Evolutionary conservation across 169 alveolate genomes (phyloP).

Genomic region (Eimeria falciformis): DNA sequence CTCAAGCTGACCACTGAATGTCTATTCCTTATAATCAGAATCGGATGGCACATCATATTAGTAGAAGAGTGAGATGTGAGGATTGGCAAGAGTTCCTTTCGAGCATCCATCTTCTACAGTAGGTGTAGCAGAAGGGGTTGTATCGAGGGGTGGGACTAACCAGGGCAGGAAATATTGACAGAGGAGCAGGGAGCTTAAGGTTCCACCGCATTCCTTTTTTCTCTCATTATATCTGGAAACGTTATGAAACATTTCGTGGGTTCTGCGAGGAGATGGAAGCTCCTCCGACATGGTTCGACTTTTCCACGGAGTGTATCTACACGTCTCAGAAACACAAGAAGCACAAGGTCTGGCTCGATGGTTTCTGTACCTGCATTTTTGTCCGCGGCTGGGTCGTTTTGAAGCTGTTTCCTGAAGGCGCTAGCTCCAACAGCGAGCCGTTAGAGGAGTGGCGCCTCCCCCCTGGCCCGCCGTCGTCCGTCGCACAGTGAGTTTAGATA

Average conservation of each 20-base stretch:
- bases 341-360: constrained; percentile 69
- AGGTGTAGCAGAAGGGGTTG: background rate
- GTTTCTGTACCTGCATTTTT: constrained; percentile 65
- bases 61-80: background rate
- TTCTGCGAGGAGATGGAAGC: constrained; percentile 8
- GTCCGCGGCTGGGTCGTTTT: constrained; percentile 63
- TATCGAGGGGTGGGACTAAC: background rate
- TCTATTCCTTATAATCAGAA: background rate
- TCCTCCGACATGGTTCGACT: constrained; percentile 60
- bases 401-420: constrained; percentile 72
- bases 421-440: constrained; percentile 35
- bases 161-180: background rate
- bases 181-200: background rate
- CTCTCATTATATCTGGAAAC: background rate
- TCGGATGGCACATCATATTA: background rate
- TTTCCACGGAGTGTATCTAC: constrained; percentile 66
- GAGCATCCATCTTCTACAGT: background rate
- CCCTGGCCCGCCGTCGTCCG: constrained; percentile 17
- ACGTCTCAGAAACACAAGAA: constrained; percentile 76
- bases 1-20: background rate
- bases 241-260: background rate
- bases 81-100: background rate
- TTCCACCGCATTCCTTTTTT: background rate
- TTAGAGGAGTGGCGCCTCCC: constrained; percentile 44
- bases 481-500: constrained; percentile 32